Evolutionary conservation across 164 flowering plant genomes (phyloP).

Genomic region (Houttuynia cordata): DNA sequence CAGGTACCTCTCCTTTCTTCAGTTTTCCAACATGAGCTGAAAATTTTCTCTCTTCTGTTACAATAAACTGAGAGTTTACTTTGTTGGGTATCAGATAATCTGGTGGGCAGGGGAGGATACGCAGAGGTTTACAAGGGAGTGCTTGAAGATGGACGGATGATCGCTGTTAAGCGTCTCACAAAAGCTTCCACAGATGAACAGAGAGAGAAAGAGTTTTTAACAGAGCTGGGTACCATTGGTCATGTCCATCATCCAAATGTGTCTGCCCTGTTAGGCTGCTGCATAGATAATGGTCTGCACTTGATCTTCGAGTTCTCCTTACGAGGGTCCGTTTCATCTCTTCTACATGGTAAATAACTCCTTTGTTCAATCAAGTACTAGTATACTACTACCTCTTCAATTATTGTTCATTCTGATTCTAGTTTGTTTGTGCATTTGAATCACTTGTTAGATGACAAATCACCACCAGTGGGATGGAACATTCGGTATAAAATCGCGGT

Average conservation of each 20-base stretch:
- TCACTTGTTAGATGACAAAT: constrained; percentile 39
- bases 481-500: constrained; percentile 58
- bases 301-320: constrained; percentile 76
- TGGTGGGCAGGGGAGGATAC: constrained; percentile 91
- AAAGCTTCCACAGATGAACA: constrained; percentile 50
- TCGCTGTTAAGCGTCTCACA: constrained; percentile 74
- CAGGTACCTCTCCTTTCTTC: constrained; percentile 29
- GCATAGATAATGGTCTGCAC: constrained; percentile 80
- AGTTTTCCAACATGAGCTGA: not conserved
- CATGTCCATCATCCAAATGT: constrained; percentile 84
- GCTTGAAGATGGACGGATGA: constrained; percentile 45
- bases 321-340: constrained; percentile 82
- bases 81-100: constrained; percentile 34
- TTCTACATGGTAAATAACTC: constrained; percentile 66
- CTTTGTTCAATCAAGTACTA: not conserved
- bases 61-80: not conserved
- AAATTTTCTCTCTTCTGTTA: not conserved
- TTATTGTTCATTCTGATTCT: too few relatives aligned
- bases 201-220: constrained; percentile 78
- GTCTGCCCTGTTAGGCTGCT: constrained; percentile 66
- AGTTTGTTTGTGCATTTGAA: not conserved
- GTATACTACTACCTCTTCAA: too few relatives aligned
- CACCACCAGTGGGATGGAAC: constrained; percentile 57
- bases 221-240: constrained; percentile 85
- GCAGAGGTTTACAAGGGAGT: constrained; percentile 90